Evolutionary conservation across 176 grass and related monocot genomes (phyloP).

Genomic region (Alopecurus myosuroides): DNA sequence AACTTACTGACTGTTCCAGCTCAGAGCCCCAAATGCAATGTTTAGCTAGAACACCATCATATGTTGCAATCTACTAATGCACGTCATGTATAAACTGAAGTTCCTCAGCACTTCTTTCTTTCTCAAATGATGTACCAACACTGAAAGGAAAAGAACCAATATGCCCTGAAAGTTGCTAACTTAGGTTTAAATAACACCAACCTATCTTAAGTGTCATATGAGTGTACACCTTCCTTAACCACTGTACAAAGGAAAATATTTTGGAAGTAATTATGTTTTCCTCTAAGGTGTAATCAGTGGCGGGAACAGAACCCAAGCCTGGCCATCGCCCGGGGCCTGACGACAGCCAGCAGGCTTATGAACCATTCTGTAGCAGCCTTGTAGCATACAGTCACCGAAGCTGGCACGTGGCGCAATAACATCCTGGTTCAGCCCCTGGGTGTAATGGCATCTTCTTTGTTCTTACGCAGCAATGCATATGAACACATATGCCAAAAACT

Average conservation of each 20-base stretch:
- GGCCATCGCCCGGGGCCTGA: too few species aligned
- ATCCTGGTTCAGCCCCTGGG: too few species aligned
- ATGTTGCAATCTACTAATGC: background rate
- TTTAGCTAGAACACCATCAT: background rate
- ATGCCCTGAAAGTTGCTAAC: background rate
- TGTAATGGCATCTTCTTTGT: background rate
- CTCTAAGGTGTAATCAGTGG: too few species aligned
- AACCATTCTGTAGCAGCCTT: too few species aligned
- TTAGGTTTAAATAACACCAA: background rate
- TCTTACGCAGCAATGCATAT: background rate
- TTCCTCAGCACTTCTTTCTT: background rate
- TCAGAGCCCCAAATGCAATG: background rate
- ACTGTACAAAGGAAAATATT: background rate
- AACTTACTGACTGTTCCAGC: background rate
- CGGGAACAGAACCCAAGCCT: too few species aligned
- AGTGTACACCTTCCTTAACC: background rate
- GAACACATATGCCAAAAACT: background rate
- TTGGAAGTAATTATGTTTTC: background rate
- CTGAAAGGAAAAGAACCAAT: background rate
- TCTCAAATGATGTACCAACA: background rate
- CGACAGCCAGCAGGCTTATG: too few species aligned
- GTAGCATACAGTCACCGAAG: too few species aligned
- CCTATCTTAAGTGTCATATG: background rate
- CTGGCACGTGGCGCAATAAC: too few species aligned
- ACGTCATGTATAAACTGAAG: background rate